phyloP scores from a whole-genome alignment of 1,139 yeast species.

The Eremothecium cymbalariae region DNA sequence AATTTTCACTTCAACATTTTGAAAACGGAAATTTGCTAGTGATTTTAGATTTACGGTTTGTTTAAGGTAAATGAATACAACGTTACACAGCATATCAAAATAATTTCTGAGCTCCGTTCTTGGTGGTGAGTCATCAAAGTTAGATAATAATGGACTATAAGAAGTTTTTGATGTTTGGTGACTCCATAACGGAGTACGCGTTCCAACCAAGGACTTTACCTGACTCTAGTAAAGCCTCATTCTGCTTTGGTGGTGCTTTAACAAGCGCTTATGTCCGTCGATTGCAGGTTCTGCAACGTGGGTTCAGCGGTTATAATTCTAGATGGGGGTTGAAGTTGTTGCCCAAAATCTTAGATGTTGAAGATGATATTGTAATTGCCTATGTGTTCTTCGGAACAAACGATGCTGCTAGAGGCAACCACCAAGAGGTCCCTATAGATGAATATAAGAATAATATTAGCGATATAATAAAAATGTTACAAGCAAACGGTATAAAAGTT shows the following conservation, averaged over 20 bases:
- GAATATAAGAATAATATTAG: constrained; percentile 43
- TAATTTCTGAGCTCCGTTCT: too few relatives aligned
- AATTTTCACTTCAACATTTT: too few relatives aligned
- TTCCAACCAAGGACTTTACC: constrained; percentile 30
- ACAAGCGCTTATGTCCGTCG: constrained; percentile 42
- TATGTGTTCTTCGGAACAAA: constrained; percentile 71
- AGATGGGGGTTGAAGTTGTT: constrained; percentile 43
- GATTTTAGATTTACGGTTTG: too few relatives aligned
- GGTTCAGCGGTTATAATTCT: constrained; percentile 56
- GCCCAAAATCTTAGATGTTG: constrained; percentile 41
- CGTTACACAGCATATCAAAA: too few relatives aligned
- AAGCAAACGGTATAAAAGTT: constrained; percentile 37
- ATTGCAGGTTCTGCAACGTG: constrained; percentile 51
- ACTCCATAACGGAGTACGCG: constrained; percentile 55
- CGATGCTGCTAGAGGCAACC: constrained; percentile 46
- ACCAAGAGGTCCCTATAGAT: constrained; percentile 48
- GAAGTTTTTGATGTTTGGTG: constrained; percentile 57
- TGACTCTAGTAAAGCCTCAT: constrained; percentile 29
- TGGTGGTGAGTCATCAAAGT: too few relatives aligned
- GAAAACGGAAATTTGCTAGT: too few relatives aligned
- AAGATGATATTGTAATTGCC: constrained; percentile 37
- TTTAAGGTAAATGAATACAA: too few relatives aligned
- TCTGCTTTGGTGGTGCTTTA: constrained; percentile 46
- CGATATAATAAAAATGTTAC: constrained; percentile 36
- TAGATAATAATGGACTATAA: constrained; percentile 29